Conservation (phyloP, 331 rosid species). For the Rhamnella rubrinervis region DNA sequence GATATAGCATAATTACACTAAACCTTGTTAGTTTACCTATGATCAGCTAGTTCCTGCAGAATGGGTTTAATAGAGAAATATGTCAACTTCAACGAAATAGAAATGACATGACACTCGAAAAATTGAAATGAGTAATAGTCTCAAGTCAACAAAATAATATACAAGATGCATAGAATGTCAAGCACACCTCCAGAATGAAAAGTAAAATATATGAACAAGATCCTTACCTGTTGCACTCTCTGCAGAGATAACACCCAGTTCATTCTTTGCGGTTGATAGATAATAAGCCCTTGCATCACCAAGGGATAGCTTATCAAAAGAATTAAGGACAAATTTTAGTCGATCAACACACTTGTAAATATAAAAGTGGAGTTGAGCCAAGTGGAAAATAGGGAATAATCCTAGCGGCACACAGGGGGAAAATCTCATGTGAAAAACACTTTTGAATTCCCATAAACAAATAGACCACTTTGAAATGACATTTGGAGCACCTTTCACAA, state of each 20-base stretch:
- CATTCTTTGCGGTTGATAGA: conserved; percentile 89
- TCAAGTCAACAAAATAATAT: too few species aligned
- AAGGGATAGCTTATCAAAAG: conserved; percentile 67
- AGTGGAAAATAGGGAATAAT: not conserved
- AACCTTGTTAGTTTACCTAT: too few species aligned
- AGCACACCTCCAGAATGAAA: not conserved
- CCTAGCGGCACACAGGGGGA: not conserved
- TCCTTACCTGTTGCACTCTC: conserved; percentile 76
- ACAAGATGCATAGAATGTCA: not conserved
- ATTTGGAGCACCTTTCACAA: not conserved
- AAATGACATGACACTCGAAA: too few species aligned
- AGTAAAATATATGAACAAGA: conserved; percentile 11
- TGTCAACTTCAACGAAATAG: too few species aligned
- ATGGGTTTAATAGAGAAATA: too few species aligned
- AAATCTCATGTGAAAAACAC: not conserved
- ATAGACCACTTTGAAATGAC: not conserved
- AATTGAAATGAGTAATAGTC: too few species aligned
- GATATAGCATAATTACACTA: too few species aligned
- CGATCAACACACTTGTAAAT: not conserved
- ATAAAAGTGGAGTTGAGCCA: not conserved
- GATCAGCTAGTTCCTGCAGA: too few species aligned
- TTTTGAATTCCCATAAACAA: too few species aligned
- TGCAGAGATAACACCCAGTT: conserved; percentile 87
- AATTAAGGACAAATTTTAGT: conserved; percentile 23
- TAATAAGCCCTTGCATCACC: conserved; percentile 90